Conservation (phyloP, 2,329 filamentous ascomycete genomes). For the Stylonectria norvegica region DNA sequence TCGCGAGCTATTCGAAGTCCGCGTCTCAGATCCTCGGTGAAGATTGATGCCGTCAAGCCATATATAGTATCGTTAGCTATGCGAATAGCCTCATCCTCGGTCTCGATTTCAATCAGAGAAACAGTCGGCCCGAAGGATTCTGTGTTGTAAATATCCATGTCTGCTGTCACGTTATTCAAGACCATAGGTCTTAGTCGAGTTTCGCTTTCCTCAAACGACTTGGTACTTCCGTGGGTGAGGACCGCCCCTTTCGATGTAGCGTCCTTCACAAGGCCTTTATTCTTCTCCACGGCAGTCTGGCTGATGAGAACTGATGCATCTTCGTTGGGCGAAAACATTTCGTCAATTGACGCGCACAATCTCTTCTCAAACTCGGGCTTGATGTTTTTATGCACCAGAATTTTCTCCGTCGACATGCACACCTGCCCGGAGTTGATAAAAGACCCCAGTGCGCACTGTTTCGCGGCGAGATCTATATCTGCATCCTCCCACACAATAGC, state of each 20-base stretch:
- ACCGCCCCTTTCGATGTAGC: conserved; percentile 65
- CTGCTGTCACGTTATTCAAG: conserved; percentile 56
- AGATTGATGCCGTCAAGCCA: conserved; percentile 68
- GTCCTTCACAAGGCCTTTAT: conserved; percentile 63
- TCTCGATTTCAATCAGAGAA: conserved; percentile 61
- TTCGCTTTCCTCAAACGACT: conserved; percentile 30
- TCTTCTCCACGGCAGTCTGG: conserved; percentile 61
- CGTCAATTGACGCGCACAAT: conserved; percentile 37
- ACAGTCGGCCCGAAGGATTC: conserved; percentile 79
- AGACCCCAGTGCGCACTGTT: conserved; percentile 64
- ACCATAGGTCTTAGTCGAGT: conserved; percentile 61
- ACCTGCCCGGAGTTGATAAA: conserved; percentile 76
- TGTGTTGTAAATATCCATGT: conserved; percentile 70
- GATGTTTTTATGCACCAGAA: conserved; percentile 54
- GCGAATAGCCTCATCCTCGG: conserved; percentile 67
- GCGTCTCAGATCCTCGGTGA: conserved; percentile 63
- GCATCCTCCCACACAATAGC: conserved; percentile 79
- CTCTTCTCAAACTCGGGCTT: conserved; percentile 44
- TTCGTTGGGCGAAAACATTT: conserved; percentile 51
- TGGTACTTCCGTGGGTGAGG: conserved; percentile 39
- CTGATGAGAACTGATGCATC: conserved; percentile 69
- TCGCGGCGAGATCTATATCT: conserved; percentile 67
- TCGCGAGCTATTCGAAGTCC: conserved; percentile 58
- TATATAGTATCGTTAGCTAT: conserved; percentile 82
- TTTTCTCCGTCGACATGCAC: conserved; percentile 81